Base-by-base conservation (phyloP, 2,329 filamentous ascomycete genomes). In the Phaeomoniella chlamydospora region DNA sequence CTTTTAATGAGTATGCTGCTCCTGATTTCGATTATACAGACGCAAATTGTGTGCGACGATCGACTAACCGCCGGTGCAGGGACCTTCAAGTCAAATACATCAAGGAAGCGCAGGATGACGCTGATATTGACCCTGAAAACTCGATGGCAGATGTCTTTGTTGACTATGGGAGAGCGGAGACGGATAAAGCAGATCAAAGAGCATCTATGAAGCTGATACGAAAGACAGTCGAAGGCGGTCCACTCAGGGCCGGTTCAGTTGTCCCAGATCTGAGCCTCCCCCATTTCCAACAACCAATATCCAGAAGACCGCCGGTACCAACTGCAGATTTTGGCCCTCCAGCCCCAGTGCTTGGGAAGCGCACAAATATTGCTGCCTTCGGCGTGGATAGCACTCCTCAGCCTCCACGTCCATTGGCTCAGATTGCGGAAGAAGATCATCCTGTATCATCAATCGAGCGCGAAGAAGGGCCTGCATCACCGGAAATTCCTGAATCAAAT, bases 1-100 rank as follows among this genome's bases (percentile, higher is more conserved):
- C 9, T 16, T 18, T 17, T 18, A 4, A 13, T 17, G 9, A 34
- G 32, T 34, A 34, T n/a, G 32, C n/a, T 26, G 9, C 22, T n/a
- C 13, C 32, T 5, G 16, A 32, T 17, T 14, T 13, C 10, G 10
- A 29, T 29, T 29, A 10, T 13, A 10, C 13, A 29, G 13, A 13
- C 22, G 13, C 22, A 29, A 10, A 29, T 29, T 29, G 10, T 13
- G 22, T 13, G 22, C 13, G 22, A 29, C 22, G 10, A 10, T 10
- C 22, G 22, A 10, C 22, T 29, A 10, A 13, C 22, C 13, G 10
- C 22, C n/a, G 13, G 14, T 31, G 17, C 37, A 49, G 46, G 19
- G 39, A 43, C 3, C 35, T 49, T 14, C 39, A 38, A 13, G 42
- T 49, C 42, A 49, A 49, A 32, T 46, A 46, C 33, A 38, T 49